phyloP scores from a whole-genome alignment of 306 rosid genomes.

The Oemleria cerasiformis region DNA sequence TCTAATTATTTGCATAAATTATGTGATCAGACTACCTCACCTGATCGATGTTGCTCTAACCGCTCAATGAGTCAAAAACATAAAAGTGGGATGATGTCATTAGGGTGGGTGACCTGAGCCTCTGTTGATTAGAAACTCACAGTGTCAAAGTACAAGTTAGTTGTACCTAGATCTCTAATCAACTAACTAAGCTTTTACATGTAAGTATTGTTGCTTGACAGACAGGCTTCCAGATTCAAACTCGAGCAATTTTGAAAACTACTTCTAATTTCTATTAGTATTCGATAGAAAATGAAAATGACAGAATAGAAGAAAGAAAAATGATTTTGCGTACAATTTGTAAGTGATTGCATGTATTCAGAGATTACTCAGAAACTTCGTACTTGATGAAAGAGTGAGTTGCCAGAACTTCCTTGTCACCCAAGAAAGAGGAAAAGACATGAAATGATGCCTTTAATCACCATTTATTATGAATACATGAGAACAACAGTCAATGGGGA shows the following conservation, averaged over 20 bases:
- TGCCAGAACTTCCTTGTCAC: background rate
- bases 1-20: no score
- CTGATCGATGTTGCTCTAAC: no score
- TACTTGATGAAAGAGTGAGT: background rate
- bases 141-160: background rate
- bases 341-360: background rate
- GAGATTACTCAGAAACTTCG: background rate
- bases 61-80: no score
- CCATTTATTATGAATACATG: background rate
- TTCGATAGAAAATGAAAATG: background rate
- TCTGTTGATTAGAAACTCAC: no score
- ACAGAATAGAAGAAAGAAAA: background rate
- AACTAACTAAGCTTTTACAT: background rate
- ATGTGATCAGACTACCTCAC: no score
- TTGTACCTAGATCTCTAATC: conserved; percentile 16
- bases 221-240: background rate
- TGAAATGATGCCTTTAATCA: background rate
- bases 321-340: background rate
- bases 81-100: no score
- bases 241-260: background rate
- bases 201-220: background rate
- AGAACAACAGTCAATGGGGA: background rate
- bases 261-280: background rate
- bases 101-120: no score
- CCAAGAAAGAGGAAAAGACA: background rate